Evolutionary conservation across 1,284 basidiomycete species (phyloP).

Genomic region (Chondrostereum purpureum): DNA sequence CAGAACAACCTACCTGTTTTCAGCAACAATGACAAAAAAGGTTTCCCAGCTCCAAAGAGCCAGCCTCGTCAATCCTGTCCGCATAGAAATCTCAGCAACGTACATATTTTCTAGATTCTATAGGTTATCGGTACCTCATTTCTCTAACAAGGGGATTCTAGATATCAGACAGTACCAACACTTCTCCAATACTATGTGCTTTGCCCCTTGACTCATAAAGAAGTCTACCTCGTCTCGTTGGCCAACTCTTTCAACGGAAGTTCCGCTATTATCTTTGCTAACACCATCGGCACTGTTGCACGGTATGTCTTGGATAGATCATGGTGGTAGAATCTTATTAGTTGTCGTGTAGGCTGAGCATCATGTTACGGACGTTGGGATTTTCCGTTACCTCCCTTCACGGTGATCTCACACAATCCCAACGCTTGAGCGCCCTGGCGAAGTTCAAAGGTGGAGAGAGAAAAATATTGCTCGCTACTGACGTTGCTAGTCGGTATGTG

Average conservation of each 20-base stretch:
- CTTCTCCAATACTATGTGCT: conserved; percentile 94
- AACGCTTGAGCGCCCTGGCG: conserved; percentile 87
- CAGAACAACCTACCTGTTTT: conserved; percentile 93
- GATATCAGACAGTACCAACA: conserved; percentile 95
- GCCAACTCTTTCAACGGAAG: conserved; percentile 87
- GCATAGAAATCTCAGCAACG: conserved; percentile 91
- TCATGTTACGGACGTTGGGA: conserved; percentile 85
- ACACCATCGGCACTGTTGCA: conserved; percentile 92
- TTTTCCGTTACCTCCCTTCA: conserved; percentile 95
- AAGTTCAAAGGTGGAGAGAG: conserved; percentile 95
- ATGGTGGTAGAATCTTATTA: background rate
- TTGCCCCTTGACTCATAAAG: conserved; percentile 89
- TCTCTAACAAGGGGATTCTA: conserved; percentile 24
- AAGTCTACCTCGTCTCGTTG: conserved; percentile 85
- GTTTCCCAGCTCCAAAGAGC: conserved; percentile 96
- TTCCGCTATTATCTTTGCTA: conserved; percentile 93
- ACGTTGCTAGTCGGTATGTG: conserved; percentile 83
- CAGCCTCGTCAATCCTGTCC: conserved; percentile 86
- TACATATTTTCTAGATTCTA: too few relatives aligned
- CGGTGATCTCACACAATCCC: conserved; percentile 90
- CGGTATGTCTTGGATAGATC: conserved; percentile 36
- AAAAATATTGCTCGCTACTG: conserved; percentile 89
- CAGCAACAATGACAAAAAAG: conserved; percentile 98
- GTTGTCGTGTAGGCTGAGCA: conserved; percentile 56
- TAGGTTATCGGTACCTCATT: background rate